Evolutionary conservation across 2,329 filamentous ascomycete genomes (phyloP), one percentile per base, ranked within the genome.

Genomic region (Cercospora nicotianae): DNA sequence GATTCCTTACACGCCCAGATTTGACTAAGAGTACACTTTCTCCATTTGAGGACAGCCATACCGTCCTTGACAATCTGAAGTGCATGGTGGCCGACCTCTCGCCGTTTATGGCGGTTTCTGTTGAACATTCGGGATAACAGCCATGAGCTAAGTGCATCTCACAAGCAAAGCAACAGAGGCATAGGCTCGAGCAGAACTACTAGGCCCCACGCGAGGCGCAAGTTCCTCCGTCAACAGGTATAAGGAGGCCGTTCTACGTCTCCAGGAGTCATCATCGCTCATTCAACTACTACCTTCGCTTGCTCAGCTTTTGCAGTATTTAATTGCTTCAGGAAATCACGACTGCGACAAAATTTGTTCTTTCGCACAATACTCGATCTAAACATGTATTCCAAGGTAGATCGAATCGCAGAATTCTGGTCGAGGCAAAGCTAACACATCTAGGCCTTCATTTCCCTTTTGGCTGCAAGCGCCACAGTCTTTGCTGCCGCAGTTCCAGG

Each of bases 361-460:
- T 30, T 30, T 8, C 13, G 20, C 48, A 18, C 48, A 55, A n/a
- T 23, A 36, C 28, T 59, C 55, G n/a, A 59, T 59, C 55, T 12
- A 33, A 59, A 20, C 36, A 62, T 62, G 60, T 51, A 28, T 30
- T 48, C 36, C 60, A 62, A 62, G 60, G 42, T 62, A 51, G 7
- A 12, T 45, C 13, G 13, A 7, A 23, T 13, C 6, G 26, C 8
- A 8, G 7, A 9, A 3, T 18, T 23, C 20, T n/a, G 9, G 10
- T 20, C 8, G 48, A 33, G 10, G 23, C 28, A 23, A 23, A 20
- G 63, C 62, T 68, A 57, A 68, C 28, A 16, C 6, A 5, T 10
- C 9, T 55, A 69, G 67, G 53, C 45, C 20, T 23, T 69, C 20
- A 13, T 69, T 55, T 42, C 64, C 16, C 39, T 69, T 20, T 39